Evolutionary conservation across 768 basidiomycete genomes (phyloP), one percentile per base, ranked within the genome.

Genomic region (Leccinum broughii): DNA sequence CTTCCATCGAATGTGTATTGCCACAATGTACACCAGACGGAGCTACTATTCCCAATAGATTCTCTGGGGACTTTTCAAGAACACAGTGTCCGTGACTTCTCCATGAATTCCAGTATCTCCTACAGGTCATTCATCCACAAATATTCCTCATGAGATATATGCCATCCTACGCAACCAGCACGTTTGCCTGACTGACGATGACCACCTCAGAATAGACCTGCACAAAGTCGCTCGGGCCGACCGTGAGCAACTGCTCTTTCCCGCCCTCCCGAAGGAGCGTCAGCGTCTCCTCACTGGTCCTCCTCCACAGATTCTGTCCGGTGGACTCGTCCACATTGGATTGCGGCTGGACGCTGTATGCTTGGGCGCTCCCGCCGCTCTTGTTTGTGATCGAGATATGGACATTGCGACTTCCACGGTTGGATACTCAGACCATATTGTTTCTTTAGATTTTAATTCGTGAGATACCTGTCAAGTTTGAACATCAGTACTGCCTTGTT

Each of bases 371-470:
- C 20, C 66, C 57, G 3, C 53, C 57, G 34, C 24, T 58, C 20
- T 30, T 24, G 46, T 60, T 67, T 5, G 65, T 58, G 5, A 67
- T 26, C 5, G 54, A 14, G 6, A 66, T 6, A 15, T 51, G 1
- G 24, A 64, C 51, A 13, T 20, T 7, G 11, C 28, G 14, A 15
- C 0, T 6, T 2, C 22, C n/a, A 17, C 57, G 63, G 20, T 64
- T 66, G n/a, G 65, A 63, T 3, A 67, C 54, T 62, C 65, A 67
- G 34, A 66, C 62, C 65, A 63, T 50, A 6, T 26, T 50, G 46
- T 22, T 14, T 3, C 39, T 41, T 41, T 17, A 39, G 15, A 17
- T 15, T 9, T 9, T 41, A 3, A 41, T 41, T 9, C 7, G 17
- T 8, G 39, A 41, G 8, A 41, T n/a, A 17, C 17, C 39, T 41